A percentile compares a stretch with the other conserved stretches of the same genome.
Evolutionary conservation across 768 basidiomycete genomes (phyloP).

Genomic region (Pilatotrama ljubarskyi): DNA sequence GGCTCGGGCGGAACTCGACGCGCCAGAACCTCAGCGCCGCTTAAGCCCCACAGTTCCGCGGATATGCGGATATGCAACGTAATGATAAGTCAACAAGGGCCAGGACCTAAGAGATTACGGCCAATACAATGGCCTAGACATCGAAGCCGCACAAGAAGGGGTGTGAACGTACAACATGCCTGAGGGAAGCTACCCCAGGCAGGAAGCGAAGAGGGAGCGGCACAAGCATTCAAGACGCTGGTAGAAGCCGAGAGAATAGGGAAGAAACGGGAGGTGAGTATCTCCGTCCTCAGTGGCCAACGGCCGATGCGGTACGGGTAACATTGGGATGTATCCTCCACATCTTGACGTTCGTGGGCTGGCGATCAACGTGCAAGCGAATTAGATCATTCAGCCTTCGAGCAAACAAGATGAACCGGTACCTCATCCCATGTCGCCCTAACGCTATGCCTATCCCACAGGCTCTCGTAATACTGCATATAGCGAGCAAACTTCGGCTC

Average conservation of each 20-base stretch:
- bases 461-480: slow-evolving; percentile 45
- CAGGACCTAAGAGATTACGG: not conserved
- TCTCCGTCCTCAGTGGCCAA: slow-evolving; percentile 4
- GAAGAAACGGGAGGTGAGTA: not conserved
- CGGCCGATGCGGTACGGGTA: slow-evolving; percentile 9
- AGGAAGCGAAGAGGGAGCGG: not conserved
- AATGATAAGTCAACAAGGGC: not conserved
- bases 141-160: slow-evolving; percentile 1
- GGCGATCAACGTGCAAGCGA: not conserved
- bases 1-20: not conserved
- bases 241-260: not conserved
- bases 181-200: not conserved
- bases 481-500: slow-evolving; percentile 51
- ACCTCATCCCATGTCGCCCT: slow-evolving; percentile 56
- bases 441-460: slow-evolving; percentile 55
- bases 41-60: slow-evolving; percentile 9
- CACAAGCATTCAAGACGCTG: not conserved
- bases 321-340: slow-evolving; percentile 22
- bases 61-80: not conserved
- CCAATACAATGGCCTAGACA: not conserved
- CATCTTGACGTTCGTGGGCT: slow-evolving; percentile 22
- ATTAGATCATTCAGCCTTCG: not conserved
- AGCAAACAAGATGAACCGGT: slow-evolving; percentile 19
- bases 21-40: not conserved
- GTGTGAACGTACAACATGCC: not conserved